Base-by-base conservation (phyloP, 768 basidiomycete species). In the Podaxis sp. region DNA sequence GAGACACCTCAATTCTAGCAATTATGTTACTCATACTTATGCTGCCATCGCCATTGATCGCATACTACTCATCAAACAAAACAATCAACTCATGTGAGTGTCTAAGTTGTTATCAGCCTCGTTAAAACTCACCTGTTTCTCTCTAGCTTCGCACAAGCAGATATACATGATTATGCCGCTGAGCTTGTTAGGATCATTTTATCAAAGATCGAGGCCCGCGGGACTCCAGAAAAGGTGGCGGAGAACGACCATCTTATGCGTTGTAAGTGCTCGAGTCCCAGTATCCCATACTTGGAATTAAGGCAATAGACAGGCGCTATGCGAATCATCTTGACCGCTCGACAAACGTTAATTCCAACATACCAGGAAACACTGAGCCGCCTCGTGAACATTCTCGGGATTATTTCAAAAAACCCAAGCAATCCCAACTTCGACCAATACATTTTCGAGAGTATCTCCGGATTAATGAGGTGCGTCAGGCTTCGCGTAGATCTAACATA, bases 241-340 rank as follows among this genome's bases (percentile, higher is more conserved):
- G 96, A 98, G 73, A 99, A 99, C 68, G 96, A 99, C 74, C 92
- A 97, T 73, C 78, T 99, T 53, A 99, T 98, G 95, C 95, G 93
- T 80, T 96, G 96, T 96, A 66, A 52, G 88, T 75, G 15, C n/a
- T 17, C 48, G 57, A 55, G 30, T 33, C 24, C 61, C 54, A 67
- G 24, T 22, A 63, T 56, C 53, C 59, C 61, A 59, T 44, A 55
- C 8, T 52, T 57, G 30, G 24, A 17, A 24, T 19, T 46, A 46
- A 60, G 54, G 51, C 22, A 5, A 24, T 38, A 24, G 12, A n/a
- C 58, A 98, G 96, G 93, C 74, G 87, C 86, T 19, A 96, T 98
- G 93, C 87, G 96, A 33, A 89, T 98, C 30, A 89, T 98, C 72
- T 81, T 98, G 54, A 96, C 94, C 0, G 92, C 94, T 13, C 84